phyloP scores from a whole-genome alignment of 2,329 filamentous ascomycete genomes.

The Ophiocordyceps robertsii region DNA sequence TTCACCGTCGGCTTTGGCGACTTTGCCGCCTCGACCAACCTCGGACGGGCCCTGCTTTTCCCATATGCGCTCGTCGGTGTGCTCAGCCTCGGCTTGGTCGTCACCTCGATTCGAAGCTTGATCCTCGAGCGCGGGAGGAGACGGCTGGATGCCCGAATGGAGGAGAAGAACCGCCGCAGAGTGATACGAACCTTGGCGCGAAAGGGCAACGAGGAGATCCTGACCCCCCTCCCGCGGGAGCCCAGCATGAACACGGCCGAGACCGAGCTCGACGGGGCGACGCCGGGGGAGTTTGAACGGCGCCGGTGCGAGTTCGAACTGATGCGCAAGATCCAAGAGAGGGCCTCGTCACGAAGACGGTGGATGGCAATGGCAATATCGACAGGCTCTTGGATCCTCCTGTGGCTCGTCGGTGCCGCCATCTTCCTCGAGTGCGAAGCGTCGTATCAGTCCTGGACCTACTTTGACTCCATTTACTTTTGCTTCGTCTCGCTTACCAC shows the following conservation, averaged over 20 bases:
- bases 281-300: slow-evolving; percentile 37
- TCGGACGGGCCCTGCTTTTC: slow-evolving; percentile 60
- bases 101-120: slow-evolving; percentile 61
- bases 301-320: slow-evolving; percentile 60
- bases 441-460: slow-evolving; percentile 48
- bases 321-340: slow-evolving; percentile 68
- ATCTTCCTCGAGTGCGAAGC: slow-evolving; percentile 49
- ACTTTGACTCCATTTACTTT: slow-evolving; percentile 77
- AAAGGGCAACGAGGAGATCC: slow-evolving; percentile 30
- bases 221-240: slow-evolving; percentile 30
- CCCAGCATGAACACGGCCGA: slow-evolving; percentile 3
- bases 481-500: slow-evolving; percentile 73
- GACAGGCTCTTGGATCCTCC: slow-evolving; percentile 49
- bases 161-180: slow-evolving; percentile 42
- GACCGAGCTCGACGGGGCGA: slow-evolving; percentile 6
- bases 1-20: slow-evolving; percentile 55
- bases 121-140: slow-evolving; percentile 43
- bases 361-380: slow-evolving; percentile 66
- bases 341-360: slow-evolving; percentile 49
- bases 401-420: slow-evolving; percentile 72
- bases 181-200: slow-evolving; percentile 30
- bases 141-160: slow-evolving; percentile 40
- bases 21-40: slow-evolving; percentile 28
- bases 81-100: slow-evolving; percentile 71
- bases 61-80: slow-evolving; percentile 76